Base-by-base conservation (phyloP, 148 eudicot genomes). In the Cornus suecica region DNA sequence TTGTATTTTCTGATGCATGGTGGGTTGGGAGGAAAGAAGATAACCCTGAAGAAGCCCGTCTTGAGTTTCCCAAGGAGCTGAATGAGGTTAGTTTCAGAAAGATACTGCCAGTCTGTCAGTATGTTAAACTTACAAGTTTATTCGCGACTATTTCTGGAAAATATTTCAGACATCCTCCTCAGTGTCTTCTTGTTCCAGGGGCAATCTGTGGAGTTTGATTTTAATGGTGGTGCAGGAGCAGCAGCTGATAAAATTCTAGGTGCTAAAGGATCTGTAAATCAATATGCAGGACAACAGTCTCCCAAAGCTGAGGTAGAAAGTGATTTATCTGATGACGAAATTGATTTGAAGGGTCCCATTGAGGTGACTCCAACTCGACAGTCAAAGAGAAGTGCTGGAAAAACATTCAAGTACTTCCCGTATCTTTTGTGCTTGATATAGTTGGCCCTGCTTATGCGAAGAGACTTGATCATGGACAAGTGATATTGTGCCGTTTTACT, bases 1-100 rank as follows among this genome's bases (percentile, higher is more conserved):
- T 94, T 72, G 96, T 92, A 78, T 94, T 94, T 84, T 94, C 98
- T 61, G 98, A 94, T 73, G 97, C 94, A 76, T 94, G 90, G 80
- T 94, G 97, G 98, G 86, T 94, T 34, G 97, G 98, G 74, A 86
- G 65, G 70, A 94, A 89, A 84, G 96, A 94, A 11, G 94, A 92
- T 78, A 94, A 94, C 83, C 97, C 98, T 52, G 90, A 89, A 70
- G 98, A 92, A 84, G 82, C 76, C 71, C 83, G 83, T 73, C 82
- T 94, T 72, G 90, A 85, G 65, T 81, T 90, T 42, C 98, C 98
- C 14, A 68, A 80, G 84, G 96, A 94, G 82, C 77, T 92, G 79
- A 83, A 83, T 56, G 78, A 85, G 97, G 98, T 90, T 60, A 76
- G 82, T 60, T 52, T 29, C 42, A 37, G 2, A 29, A 78, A 67